These are phyloP conservation scores for Fabrea salina DNA, from an alignment of 169 alveolate species.

Conservation along the genomic window DNA sequence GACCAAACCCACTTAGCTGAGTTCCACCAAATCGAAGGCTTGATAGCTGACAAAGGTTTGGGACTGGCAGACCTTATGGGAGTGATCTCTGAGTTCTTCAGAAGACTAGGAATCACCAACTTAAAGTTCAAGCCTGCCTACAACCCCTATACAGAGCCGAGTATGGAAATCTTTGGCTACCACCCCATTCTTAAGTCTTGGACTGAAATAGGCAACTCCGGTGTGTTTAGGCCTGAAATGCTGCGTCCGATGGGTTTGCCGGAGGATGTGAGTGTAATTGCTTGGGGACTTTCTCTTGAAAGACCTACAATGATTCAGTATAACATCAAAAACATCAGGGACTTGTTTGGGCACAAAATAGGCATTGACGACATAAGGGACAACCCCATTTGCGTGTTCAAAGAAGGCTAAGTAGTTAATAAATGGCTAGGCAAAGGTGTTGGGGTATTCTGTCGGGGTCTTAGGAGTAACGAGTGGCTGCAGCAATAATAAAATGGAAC, in stretches of 20 bases:
- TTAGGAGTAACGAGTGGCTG: no score
- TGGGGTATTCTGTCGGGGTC: no score
- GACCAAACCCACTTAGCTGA: constrained; percentile 99
- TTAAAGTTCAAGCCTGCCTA: constrained; percentile 98
- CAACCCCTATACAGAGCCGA: constrained; percentile 99
- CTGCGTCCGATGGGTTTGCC: constrained; percentile 98
- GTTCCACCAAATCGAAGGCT: constrained; percentile 97
- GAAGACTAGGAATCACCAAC: constrained; percentile 91
- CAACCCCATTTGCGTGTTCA: constrained; percentile 77
- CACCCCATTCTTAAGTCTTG: constrained; percentile 95
- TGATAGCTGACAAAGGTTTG: constrained; percentile 90
- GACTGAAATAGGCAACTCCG: constrained; percentile 99
- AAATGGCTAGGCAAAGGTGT: no score
- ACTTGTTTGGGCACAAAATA: constrained; percentile 95
- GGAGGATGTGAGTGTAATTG: constrained; percentile 95
- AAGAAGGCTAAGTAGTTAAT: no score
- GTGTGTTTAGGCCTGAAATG: constrained; percentile 99
- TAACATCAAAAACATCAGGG: constrained; percentile 94
- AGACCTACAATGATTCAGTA: constrained; percentile 99
- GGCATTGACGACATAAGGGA: constrained; percentile 67
- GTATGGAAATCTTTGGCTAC: constrained; percentile 98
- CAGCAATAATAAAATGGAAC: constrained; percentile 30
- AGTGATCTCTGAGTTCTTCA: constrained; percentile 88
- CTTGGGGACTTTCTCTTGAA: constrained; percentile 99
- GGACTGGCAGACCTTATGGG: constrained; percentile 92